Base-by-base conservation (phyloP, 108 stramenopile genomes). In the Nitzschia palea region DNA sequence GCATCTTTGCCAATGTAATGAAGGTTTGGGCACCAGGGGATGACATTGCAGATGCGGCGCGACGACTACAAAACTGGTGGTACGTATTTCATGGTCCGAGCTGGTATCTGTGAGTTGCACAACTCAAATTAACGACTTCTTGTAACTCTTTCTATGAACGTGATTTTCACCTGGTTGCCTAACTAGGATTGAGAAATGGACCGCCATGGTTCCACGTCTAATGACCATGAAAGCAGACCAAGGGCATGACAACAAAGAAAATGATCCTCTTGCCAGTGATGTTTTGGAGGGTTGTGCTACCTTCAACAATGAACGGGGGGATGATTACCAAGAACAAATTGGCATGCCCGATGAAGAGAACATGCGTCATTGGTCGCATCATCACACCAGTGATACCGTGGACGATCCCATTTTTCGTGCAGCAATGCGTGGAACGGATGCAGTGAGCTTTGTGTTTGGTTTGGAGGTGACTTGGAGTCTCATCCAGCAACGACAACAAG, bases 341-440 rank as follows among this genome's bases (percentile, higher is more conserved):
- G 96, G 95, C 23, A 91, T 96, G 89, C 97, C 97, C 2, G 90
- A 94, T 51, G 97, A 98, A 76, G 94, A 96, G 55, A 91, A 98
- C 68, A 91, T 98, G 88, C 79, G 93, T 28, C 67, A 68, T 22
- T 98, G 97, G 97, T 86, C 86, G 48, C 97, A 98, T 79, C 97
- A 98, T 70, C 84, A 88, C 52, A 82, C 73, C 56, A 86, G 86
- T 0, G 93, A 94, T 63, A 95, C 97, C 2, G 89, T 91, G 22
- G 97, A 97, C 59, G 97, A 98, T 76, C 93, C 93, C 5, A 76
- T 96, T 20, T 94, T 98, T 71, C 84, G 93, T 22, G 87, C 89
- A 28, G 95, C 95, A 30, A 90, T 95, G 90, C 71, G 89, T 30
- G 95, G 87, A 26, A 81, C 67, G 36, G 91, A 89, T 72, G 30